Base-by-base conservation (phyloP, 2,329 filamentous ascomycete species). In the Pseudogymnoascus sp. region DNA sequence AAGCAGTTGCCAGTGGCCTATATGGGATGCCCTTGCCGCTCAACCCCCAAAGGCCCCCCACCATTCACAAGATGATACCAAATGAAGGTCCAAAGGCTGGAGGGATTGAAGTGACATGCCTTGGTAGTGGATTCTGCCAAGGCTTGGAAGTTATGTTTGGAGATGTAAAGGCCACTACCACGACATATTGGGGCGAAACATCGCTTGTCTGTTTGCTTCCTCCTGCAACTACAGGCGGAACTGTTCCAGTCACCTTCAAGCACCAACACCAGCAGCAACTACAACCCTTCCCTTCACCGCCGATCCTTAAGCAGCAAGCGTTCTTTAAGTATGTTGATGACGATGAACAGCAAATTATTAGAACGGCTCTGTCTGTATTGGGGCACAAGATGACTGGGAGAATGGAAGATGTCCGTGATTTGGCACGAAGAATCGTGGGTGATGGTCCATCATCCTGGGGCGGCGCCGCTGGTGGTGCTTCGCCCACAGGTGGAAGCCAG, bases 71-170 rank as follows among this genome's bases (percentile, higher is more conserved):
- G 71, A 81, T 96, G 64, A 90, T 94, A 35, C 91, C 92, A 0
- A 82, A 81, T 30, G 89, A 95, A 72, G 91, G 91, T 0, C 89
- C 91, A 6, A 89, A 86, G 62, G 84, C 84, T 35, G 91, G 91
- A 62, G 91, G 91, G 41, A 91, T 90, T 59, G 91, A 97, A 72
- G 90, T 96, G 2, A 93, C 90, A 0, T 83, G 94, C 61, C 78
- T 96, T 7, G 91, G 92, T 16, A 89, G 86, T 65, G 85, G 87
- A 12, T 96, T 96, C 71, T 87, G 85, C 65, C 87, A 88, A 73
- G 85, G 85, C 1, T 80, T 95, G 64, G 89, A 92, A 64, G 89
- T 96, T 60, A 88, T 91, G 74, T 97, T 97, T 72, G 92, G 92
- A 18, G 84, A 87, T 64, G 79, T 77, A 14, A 76, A 81, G 54